Evolutionary conservation across 139 green algal species (phyloP).

Genomic region (Chara braunii): DNA sequence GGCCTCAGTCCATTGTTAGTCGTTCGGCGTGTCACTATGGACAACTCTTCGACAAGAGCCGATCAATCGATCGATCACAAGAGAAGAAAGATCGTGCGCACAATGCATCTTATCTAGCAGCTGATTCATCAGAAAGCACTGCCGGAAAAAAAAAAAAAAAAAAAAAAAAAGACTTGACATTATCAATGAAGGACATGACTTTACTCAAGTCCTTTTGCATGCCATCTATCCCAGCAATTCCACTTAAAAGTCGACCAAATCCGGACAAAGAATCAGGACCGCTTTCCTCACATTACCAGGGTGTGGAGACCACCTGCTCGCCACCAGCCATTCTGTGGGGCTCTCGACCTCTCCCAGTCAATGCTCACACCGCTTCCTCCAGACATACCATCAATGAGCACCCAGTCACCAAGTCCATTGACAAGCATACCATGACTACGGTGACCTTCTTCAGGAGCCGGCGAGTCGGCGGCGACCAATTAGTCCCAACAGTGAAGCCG

Average conservation of each 20-base stretch:
- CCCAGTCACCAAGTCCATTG: conserved; percentile 23
- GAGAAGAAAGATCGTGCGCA: no score
- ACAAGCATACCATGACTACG: not conserved
- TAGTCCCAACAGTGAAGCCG: conserved; percentile 15
- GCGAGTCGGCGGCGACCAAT: no score
- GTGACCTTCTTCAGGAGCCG: not conserved
- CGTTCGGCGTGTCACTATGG: no score
- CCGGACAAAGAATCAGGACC: not conserved
- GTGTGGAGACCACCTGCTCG: conserved; percentile 44
- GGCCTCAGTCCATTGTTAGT: no score
- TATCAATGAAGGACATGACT: conserved; percentile 32
- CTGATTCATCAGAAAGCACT: no score
- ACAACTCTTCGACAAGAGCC: no score
- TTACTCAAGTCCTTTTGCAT: conserved; percentile 42
- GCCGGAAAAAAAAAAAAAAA: no score
- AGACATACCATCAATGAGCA: conserved; percentile 31
- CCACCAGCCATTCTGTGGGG: conserved; percentile 38
- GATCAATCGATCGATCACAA: no score
- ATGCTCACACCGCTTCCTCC: conserved; percentile 29
- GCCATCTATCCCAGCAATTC: conserved; percentile 35
- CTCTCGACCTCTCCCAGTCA: conserved; percentile 28
- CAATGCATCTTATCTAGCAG: no score
- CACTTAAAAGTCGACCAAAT: conserved; percentile 45
- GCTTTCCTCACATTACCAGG: conserved; percentile 47
- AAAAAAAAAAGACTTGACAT: no score